These are phyloP conservation scores for Dendrobium huoshanense DNA, from an alignment of 106 monocot species.

Conservation along the genomic window DNA sequence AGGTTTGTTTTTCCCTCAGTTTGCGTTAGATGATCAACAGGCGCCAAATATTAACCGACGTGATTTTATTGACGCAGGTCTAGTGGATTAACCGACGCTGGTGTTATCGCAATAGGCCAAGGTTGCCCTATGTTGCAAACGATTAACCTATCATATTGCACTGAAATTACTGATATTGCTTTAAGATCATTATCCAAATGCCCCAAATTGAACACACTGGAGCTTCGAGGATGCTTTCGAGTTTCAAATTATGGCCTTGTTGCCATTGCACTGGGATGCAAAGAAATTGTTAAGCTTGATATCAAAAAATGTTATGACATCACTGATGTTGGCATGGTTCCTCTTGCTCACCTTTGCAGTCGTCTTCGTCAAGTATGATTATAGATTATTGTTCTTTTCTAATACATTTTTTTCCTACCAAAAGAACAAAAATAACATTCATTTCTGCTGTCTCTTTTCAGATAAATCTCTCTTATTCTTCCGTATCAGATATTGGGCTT, in stretches of 20 bases:
- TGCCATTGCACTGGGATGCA: slow-evolving; percentile 49
- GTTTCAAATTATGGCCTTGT: slow-evolving; percentile 55
- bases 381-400: neutral
- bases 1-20: slow-evolving; percentile 28
- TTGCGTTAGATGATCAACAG: neutral
- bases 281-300: slow-evolving; percentile 49
- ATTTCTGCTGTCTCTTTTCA: slow-evolving; percentile 12
- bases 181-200: slow-evolving; percentile 57
- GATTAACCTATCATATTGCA: slow-evolving; percentile 71
- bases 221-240: slow-evolving; percentile 63
- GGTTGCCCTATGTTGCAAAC: slow-evolving; percentile 49
- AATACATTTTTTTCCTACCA: neutral
- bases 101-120: slow-evolving; percentile 43
- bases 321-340: slow-evolving; percentile 56
- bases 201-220: slow-evolving; percentile 44
- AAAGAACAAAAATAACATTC: too few species aligned
- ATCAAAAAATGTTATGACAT: slow-evolving; percentile 67
- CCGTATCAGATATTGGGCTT: slow-evolving; percentile 69
- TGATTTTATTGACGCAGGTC: slow-evolving; percentile 27
- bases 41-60: neutral
- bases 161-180: slow-evolving; percentile 49
- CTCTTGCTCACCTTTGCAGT: slow-evolving; percentile 48
- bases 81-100: slow-evolving; percentile 40
- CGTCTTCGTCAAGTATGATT: slow-evolving; percentile 51
- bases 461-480: slow-evolving; percentile 82